Conservation (phyloP, 2,329 filamentous ascomycete species). For the Sclerotinia borealis region DNA sequence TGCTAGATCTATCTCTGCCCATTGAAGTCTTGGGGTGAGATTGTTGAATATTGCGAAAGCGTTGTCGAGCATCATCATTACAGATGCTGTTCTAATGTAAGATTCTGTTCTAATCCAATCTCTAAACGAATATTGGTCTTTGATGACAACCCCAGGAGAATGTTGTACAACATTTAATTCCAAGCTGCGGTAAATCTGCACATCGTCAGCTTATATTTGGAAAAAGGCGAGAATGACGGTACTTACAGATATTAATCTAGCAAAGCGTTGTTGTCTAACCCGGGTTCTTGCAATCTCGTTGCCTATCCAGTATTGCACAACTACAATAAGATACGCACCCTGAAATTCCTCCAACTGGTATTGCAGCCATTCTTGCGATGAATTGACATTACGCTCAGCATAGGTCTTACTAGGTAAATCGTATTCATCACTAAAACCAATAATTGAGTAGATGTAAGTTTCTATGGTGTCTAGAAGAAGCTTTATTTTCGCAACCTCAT, state of each 20-base stretch:
- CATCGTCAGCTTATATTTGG: neutral
- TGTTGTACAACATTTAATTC: slow-evolving; percentile 26
- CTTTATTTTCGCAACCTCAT: slow-evolving; percentile 23
- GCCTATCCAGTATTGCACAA: slow-evolving; percentile 31
- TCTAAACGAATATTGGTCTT: slow-evolving; percentile 25
- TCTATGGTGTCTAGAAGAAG: slow-evolving; percentile 27
- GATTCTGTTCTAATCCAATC: slow-evolving; percentile 30
- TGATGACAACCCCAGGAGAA: slow-evolving; percentile 22
- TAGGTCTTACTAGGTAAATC: slow-evolving; percentile 27
- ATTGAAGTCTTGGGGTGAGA: slow-evolving; percentile 28
- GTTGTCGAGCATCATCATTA: slow-evolving; percentile 30
- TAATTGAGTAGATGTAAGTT: slow-evolving; percentile 26
- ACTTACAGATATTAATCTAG: slow-evolving; percentile 28
- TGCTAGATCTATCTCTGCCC: slow-evolving; percentile 29
- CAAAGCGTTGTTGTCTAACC: slow-evolving; percentile 29
- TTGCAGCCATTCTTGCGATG: slow-evolving; percentile 29
- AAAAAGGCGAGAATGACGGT: neutral
- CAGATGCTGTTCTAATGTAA: slow-evolving; percentile 25
- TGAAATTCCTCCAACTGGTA: slow-evolving; percentile 31
- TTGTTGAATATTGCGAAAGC: slow-evolving; percentile 32
- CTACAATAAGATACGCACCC: slow-evolving; percentile 30
- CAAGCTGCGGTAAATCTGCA: slow-evolving; percentile 28
- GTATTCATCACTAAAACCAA: slow-evolving; percentile 28
- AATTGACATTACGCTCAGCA: slow-evolving; percentile 19
- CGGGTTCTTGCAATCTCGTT: slow-evolving; percentile 26